Base-by-base conservation (phyloP, 768 basidiomycete genomes). In the Suillus cothurnatus region DNA sequence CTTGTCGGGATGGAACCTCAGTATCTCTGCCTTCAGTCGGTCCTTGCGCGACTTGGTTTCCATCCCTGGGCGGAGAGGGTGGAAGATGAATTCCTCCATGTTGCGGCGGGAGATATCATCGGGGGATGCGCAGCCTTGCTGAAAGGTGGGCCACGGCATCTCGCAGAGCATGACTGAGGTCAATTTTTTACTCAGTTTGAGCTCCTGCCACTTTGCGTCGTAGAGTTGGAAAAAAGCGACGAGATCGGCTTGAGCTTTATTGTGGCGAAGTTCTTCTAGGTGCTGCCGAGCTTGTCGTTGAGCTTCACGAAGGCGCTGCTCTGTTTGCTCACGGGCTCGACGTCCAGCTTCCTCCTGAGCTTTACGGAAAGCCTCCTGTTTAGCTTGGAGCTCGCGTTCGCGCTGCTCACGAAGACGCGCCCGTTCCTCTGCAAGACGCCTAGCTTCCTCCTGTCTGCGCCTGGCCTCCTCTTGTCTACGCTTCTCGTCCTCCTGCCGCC, bases 1-100 rank as follows among this genome's bases (percentile, higher is more conserved):
- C 68, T 84, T 86, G 67, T 88, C 86, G 5, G 85, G 84, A 66
- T 88, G 85, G 79, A 82, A 88, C 26, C 80, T 78, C 53, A 85
- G 70, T 38, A 86, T 71, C 67, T 88, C 85, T 21, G 65, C 66
- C 64, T 76, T 81, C 65, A 84, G 64, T n/a, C 73, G 68, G 45
- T 81, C 82, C 63, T 73, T 75, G 4, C 60, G 68, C 1, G 73
- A 71, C 68, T 79, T 82, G 4, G 71, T 73, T 41, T 75, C 68
- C 31, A 71, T 60, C 6, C 66, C 70, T 0, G 74, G 71, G 43
- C 78, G 77, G 41, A 66, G 71, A 28, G 76, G 74, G 67, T 81
- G 77, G 60, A 80, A 75, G 32, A 85, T 55, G 71, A 87, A 87
- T 43, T 71, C 66, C 1, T 67, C 64, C 4, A 86, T 71, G 21